phyloP scores from a whole-genome alignment of 768 basidiomycete genomes.

The Lyophyllum atratum region DNA sequence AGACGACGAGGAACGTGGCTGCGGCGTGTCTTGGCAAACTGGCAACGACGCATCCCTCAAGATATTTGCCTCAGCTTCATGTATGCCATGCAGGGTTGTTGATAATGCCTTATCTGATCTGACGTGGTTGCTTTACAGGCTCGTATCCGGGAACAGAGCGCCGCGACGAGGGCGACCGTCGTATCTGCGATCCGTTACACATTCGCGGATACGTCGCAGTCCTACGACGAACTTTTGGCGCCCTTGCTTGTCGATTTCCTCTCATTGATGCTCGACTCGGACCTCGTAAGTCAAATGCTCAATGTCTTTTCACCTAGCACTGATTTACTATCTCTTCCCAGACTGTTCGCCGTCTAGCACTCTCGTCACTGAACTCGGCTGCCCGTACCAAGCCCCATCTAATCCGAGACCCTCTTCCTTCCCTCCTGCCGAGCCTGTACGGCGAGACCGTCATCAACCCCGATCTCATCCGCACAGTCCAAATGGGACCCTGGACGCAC shows the following conservation, averaged over 20 bases:
- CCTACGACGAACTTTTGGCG: conserved; percentile 90
- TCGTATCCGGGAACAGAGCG: conserved; percentile 66
- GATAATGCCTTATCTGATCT: background rate
- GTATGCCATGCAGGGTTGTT: conserved; percentile 39
- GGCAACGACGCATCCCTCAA: conserved; percentile 86
- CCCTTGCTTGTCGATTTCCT: conserved; percentile 90
- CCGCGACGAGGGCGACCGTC: conserved; percentile 82
- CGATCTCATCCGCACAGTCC: conserved; percentile 83
- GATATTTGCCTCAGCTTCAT: conserved; percentile 92
- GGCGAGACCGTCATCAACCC: conserved; percentile 80
- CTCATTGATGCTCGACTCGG: conserved; percentile 83
- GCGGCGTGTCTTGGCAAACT: conserved; percentile 97
- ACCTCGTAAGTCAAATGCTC: conserved; percentile 60
- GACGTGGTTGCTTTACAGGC: conserved; percentile 37
- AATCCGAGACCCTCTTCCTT: conserved; percentile 78
- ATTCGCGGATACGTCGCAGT: conserved; percentile 81
- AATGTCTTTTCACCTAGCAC: background rate
- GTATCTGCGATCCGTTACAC: conserved; percentile 94
- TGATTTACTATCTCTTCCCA: conserved; percentile 27
- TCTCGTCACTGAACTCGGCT: conserved; percentile 92
- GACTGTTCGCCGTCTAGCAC: conserved; percentile 88
- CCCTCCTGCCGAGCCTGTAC: conserved; percentile 82
- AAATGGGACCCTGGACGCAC: conserved; percentile 98
- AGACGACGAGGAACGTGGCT: conserved; percentile 91
- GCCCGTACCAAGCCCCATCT: conserved; percentile 94